Evolutionary conservation across 129 eudicot genomes (phyloP).

Genomic region (Flaveria sonorensis): DNA sequence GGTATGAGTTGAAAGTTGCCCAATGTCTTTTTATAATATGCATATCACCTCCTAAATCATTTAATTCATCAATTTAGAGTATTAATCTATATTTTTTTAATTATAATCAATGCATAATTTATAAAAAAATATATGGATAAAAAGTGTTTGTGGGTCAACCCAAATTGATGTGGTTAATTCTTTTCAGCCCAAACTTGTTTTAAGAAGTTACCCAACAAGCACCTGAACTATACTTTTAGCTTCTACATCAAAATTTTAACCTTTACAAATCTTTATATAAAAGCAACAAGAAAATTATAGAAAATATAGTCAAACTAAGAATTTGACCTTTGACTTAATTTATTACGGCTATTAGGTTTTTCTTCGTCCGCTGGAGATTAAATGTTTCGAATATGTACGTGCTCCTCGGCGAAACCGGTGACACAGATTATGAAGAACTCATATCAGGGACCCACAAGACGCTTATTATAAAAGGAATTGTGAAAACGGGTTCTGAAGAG

Average conservation of each 20-base stretch:
- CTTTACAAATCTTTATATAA: background rate
- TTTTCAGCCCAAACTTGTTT: background rate
- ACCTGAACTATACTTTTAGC: too few species aligned
- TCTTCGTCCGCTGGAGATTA: conserved; percentile 89
- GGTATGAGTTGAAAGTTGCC: background rate
- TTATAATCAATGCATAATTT: background rate
- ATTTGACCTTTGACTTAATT: background rate
- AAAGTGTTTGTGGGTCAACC: conserved; percentile 1
- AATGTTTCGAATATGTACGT: conserved; percentile 89
- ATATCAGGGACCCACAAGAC: conserved; percentile 90
- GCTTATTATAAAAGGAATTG: conserved; percentile 71
- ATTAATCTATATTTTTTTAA: background rate
- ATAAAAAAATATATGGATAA: background rate
- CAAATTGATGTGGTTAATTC: background rate
- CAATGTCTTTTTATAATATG: background rate
- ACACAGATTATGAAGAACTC: conserved; percentile 86
- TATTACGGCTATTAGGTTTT: conserved; percentile 46
- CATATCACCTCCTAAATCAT: background rate
- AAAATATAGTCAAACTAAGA: conserved; percentile 10
- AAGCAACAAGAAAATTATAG: conserved; percentile 1
- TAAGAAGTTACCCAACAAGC: background rate
- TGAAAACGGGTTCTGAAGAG: conserved; percentile 74
- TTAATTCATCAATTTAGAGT: background rate
- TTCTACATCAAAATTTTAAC: too few species aligned
- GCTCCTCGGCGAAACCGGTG: conserved; percentile 89